Evolutionary conservation across 768 basidiomycete genomes (phyloP).

Genomic region (Amanita muscaria): DNA sequence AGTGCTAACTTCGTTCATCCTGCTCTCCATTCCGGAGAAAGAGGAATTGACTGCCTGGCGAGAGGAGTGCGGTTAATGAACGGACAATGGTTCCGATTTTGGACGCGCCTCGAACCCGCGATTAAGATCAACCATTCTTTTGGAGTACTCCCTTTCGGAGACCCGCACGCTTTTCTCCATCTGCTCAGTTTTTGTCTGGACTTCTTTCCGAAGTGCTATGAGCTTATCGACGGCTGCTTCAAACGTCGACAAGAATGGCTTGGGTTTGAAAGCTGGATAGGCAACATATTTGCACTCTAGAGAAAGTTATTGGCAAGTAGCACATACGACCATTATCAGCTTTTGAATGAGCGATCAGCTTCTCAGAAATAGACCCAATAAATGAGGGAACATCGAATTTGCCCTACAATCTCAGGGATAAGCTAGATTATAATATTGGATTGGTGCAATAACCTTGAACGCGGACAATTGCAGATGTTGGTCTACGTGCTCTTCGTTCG

Average conservation of each 20-base stretch:
- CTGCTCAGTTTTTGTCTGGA: slow-evolving; percentile 82
- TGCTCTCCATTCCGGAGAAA: slow-evolving; percentile 82
- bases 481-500: slow-evolving; percentile 22
- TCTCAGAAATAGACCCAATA: slow-evolving; percentile 78
- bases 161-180: slow-evolving; percentile 87
- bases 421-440: background rate
- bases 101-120: slow-evolving; percentile 81
- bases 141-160: slow-evolving; percentile 89
- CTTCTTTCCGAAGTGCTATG: slow-evolving; percentile 80
- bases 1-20: slow-evolving; percentile 88
- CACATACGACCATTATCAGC: slow-evolving; percentile 69
- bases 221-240: slow-evolving; percentile 86
- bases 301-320: background rate
- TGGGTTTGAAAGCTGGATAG: slow-evolving; percentile 78
- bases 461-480: slow-evolving; percentile 42
- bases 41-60: slow-evolving; percentile 77
- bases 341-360: slow-evolving; percentile 79
- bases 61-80: slow-evolving; percentile 2
- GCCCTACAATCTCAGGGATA: slow-evolving; percentile 29
- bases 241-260: slow-evolving; percentile 87
- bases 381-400: slow-evolving; percentile 93
- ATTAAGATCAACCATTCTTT: slow-evolving; percentile 88
- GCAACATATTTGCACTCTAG: slow-evolving; percentile 3
- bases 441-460: slow-evolving; percentile 39
- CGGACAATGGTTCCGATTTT: background rate